Base-by-base conservation (phyloP, 441 rosid species). In the Populus hybrid region DNA sequence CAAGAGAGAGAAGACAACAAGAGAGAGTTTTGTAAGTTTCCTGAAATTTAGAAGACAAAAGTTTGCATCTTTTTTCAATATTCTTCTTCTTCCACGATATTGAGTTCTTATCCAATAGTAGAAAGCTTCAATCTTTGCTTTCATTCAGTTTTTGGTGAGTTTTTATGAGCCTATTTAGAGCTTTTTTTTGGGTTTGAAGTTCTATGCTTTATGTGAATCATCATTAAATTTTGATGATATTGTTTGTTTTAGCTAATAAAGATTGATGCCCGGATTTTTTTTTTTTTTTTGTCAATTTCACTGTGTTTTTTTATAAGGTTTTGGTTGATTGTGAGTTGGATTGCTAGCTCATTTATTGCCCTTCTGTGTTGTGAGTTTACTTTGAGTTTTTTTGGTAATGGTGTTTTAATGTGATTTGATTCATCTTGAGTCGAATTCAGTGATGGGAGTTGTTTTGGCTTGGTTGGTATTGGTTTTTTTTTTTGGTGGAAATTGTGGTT, bases 111-210 rank as follows among this genome's bases (percentile, higher is more conserved):
- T 45, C 56, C 56, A 45, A 14, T 45, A 14, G 18, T 14, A 45
- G 56, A 36, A 45, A 45, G 7, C 56, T 45, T 45, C 1, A 14
- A 45, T 14, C 56, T 45, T 45, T 45, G 56, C 2, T 45, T 45
- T 45, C 56, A 45, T 45, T 33, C 61, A 9, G 6, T 45, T 82
- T 26, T 36, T 20, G 75, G 87, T 83, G 73, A 77, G 84, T 82
- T 82, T 81, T 33, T 63, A 20, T 45, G 63, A 72, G 23, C 75
- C 73, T 59, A 7, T 38, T 64, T 33, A 14, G 31, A 71, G 40
- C 31, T 6, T 26, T 31, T 29, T 59, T 65, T 45, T n/a, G 56
- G 20, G 56, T 45, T 45, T 64, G 1, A 64, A 4, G 56, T 45
- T 45, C 56, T 45, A 45, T 45, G 3, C 56, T 45, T 45, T 45